Evolutionary conservation across 495 filamentous ascomycete genomes (phyloP).

Genomic region (Beverwykella pulmonaria): DNA sequence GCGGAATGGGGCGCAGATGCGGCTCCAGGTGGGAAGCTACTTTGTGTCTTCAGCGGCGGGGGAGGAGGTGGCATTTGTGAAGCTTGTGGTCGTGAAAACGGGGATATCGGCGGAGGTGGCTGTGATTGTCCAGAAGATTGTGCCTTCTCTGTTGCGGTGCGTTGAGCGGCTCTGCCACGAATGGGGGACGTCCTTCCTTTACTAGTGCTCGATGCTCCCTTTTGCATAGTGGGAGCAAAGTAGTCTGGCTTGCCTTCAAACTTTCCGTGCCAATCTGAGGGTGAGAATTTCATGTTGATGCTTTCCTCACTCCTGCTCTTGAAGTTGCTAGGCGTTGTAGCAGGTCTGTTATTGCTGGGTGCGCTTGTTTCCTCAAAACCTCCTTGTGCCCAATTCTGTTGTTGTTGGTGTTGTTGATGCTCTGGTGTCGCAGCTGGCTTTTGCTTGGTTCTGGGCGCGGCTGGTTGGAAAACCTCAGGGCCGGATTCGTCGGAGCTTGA

Average conservation of each 20-base stretch:
- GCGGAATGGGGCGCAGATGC: conserved; percentile 45
- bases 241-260: conserved; percentile 56
- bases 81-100: conserved; percentile 8
- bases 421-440: conserved; percentile 17
- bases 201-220: conserved; percentile 38
- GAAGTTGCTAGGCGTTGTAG: conserved; percentile 43
- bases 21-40: conserved; percentile 26
- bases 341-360: conserved; percentile 45
- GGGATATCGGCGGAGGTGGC: conserved; percentile 27
- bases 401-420: conserved; percentile 9
- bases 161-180: conserved; percentile 38
- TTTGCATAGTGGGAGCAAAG: conserved; percentile 48
- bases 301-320: conserved; percentile 67
- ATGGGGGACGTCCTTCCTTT: conserved; percentile 40
- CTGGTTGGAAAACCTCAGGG: not conserved
- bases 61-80: conserved; percentile 34
- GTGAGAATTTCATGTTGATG: conserved; percentile 74
- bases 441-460: not conserved
- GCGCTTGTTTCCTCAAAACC: not conserved
- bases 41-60: conserved; percentile 29
- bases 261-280: conserved; percentile 61
- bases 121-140: conserved; percentile 19
- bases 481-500: conserved; percentile 13
- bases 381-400: conserved; percentile 3
- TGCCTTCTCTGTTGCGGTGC: conserved; percentile 39